Percentiles rank a stretch among this genome's conserved stretches.
Evolutionary conservation across 2,329 filamentous ascomycete genomes (phyloP).

Genomic region (Neofusicoccum ribis): DNA sequence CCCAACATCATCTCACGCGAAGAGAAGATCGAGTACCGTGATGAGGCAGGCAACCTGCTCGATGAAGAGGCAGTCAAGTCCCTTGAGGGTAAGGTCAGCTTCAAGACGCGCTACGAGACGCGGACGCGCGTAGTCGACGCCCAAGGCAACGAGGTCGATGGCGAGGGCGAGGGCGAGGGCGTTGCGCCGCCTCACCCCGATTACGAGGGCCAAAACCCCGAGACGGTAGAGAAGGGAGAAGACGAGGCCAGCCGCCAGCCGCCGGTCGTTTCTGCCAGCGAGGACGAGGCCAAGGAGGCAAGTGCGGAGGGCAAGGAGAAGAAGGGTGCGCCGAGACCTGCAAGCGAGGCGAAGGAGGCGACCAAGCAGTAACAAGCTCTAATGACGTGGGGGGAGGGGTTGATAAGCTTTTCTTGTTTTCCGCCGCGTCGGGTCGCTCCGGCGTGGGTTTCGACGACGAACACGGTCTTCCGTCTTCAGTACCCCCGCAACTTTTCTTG

Average conservation of each 20-base stretch:
- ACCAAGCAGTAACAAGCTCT: conserved; percentile 27
- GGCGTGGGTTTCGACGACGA: conserved; percentile 6
- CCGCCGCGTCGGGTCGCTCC: conserved; percentile 4
- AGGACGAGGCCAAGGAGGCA: conserved; percentile 48
- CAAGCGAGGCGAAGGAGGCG: conserved; percentile 39
- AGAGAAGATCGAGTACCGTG: conserved; percentile 89
- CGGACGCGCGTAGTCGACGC: conserved; percentile 80
- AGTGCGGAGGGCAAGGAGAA: conserved; percentile 37
- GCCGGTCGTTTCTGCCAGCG: conserved; percentile 40
- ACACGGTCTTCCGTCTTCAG: conserved; percentile 14
- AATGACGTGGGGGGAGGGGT: conserved; percentile 12
- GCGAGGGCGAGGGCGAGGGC: conserved; percentile 37
- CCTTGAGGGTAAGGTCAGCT: conserved; percentile 89
- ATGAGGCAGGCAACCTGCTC: conserved; percentile 88
- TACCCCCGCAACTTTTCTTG: background rate
- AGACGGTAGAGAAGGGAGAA: conserved; percentile 48
- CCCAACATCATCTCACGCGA: conserved; percentile 57
- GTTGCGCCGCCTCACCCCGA: conserved; percentile 58
- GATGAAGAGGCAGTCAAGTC: conserved; percentile 74
- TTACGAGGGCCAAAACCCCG: conserved; percentile 58
- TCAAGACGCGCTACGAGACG: conserved; percentile 96
- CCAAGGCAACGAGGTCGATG: conserved; percentile 67
- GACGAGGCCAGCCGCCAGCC: conserved; percentile 41
- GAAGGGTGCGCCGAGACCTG: conserved; percentile 37
- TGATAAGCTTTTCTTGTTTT: conserved; percentile 15